Evolutionary conservation across 805 yeast species (phyloP).

Genomic region (Metschnikowia drakensbergensis): DNA sequence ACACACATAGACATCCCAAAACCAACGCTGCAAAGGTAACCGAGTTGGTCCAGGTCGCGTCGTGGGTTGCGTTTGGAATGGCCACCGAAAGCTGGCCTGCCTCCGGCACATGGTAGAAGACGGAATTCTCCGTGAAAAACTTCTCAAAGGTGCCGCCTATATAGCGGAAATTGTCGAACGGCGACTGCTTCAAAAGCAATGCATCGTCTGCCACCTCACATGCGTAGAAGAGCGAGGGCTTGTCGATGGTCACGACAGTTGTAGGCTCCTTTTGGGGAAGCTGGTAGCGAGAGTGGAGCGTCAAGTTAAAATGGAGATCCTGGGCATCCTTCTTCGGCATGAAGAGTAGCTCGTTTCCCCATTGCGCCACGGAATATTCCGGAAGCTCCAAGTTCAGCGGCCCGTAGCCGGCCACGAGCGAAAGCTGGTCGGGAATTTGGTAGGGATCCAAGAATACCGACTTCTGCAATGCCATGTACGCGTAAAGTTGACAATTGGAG

Average conservation of each 20-base stretch:
- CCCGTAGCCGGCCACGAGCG: conserved; percentile 29
- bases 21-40: conserved; percentile 12
- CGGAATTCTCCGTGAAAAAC: conserved; percentile 38
- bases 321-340: conserved; percentile 19
- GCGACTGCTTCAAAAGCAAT: conserved; percentile 30
- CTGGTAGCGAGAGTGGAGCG: conserved; percentile 41
- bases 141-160: conserved; percentile 35
- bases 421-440: conserved; percentile 27
- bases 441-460: conserved; percentile 38
- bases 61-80: conserved; percentile 14
- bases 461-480: conserved; percentile 29
- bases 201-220: conserved; percentile 31
- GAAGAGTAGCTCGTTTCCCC: conserved; percentile 40
- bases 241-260: conserved; percentile 17
- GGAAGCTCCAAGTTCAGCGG: conserved; percentile 38
- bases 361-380: conserved; percentile 30
- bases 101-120: conserved; percentile 30
- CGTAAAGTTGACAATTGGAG: conserved; percentile 29
- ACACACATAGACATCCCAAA: conserved; percentile 10
- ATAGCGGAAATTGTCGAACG: conserved; percentile 29
- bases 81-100: conserved; percentile 7
- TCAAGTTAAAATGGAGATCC: conserved; percentile 15
- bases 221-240: conserved; percentile 34
- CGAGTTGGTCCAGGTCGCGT: conserved; percentile 2
- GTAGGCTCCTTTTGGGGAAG: conserved; percentile 19